Conservation (phyloP, 2,329 filamentous ascomycete species). For the Trichoderma simmonsii region DNA sequence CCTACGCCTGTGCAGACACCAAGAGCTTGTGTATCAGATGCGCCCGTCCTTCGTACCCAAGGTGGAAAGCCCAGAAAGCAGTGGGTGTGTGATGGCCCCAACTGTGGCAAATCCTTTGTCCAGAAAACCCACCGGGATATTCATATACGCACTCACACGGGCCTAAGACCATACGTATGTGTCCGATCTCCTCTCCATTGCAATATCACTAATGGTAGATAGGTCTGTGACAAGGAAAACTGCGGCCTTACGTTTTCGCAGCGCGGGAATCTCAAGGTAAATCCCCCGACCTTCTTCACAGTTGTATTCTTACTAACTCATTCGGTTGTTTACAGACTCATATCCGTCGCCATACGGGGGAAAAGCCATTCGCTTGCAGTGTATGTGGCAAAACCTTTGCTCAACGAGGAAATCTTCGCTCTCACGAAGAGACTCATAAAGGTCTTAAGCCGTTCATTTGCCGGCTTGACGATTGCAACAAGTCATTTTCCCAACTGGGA, state of each 20-base stretch:
- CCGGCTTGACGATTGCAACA: conserved; percentile 77
- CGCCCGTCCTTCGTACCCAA: conserved; percentile 24
- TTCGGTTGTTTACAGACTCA: conserved; percentile 60
- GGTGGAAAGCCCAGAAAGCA: conserved; percentile 48
- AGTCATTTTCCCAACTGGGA: conserved; percentile 84
- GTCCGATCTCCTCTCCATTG: neutral
- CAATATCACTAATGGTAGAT: conserved; percentile 25
- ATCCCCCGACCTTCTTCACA: conserved; percentile 21
- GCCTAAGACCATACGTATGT: conserved; percentile 83
- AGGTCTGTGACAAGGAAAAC: conserved; percentile 66
- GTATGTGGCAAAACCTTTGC: conserved; percentile 80
- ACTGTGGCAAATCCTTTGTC: conserved; percentile 77
- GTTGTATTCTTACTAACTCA: neutral
- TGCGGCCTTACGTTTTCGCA: conserved; percentile 85
- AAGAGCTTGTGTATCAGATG: neutral
- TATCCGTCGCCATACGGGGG: conserved; percentile 80
- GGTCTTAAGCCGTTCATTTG: conserved; percentile 77
- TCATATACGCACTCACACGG: conserved; percentile 83
- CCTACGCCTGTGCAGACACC: conserved; percentile 25
- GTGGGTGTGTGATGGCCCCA: conserved; percentile 69
- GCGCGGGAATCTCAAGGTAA: conserved; percentile 82
- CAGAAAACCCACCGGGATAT: conserved; percentile 94
- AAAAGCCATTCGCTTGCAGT: conserved; percentile 78
- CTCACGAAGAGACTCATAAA: conserved; percentile 78
- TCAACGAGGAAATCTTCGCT: conserved; percentile 79